Percentiles rank a stretch among this genome's conserved stretches.
Conservation (phyloP, 805 yeast species). For the Hanseniaspora hatyaiensis region DNA sequence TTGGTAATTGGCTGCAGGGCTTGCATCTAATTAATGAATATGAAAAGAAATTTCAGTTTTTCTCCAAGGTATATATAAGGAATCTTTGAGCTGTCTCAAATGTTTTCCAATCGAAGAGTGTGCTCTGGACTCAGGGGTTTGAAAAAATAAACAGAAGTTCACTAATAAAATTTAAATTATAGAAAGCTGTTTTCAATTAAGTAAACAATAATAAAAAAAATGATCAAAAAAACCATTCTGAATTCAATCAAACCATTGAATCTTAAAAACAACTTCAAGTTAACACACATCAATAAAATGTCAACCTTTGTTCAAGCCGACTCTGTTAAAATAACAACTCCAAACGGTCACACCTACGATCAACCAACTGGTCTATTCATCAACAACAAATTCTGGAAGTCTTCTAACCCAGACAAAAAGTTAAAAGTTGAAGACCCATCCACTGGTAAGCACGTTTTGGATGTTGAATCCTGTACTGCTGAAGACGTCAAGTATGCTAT, state of each 20-base stretch:
- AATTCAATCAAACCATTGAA: conserved; percentile 6
- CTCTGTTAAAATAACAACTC: conserved; percentile 40
- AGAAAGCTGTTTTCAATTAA: too few relatives aligned
- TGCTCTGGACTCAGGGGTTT: too few relatives aligned
- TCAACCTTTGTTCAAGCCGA: conserved; percentile 21
- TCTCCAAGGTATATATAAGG: too few relatives aligned
- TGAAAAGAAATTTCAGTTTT: too few relatives aligned
- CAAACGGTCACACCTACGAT: conserved; percentile 53
- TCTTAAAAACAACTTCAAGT: background rate
- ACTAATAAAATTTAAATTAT: too few relatives aligned
- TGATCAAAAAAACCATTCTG: background rate
- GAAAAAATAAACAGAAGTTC: too few relatives aligned
- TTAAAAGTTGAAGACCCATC: conserved; percentile 46
- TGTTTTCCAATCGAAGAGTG: too few relatives aligned
- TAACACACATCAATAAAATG: conserved; percentile 4
- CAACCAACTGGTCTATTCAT: conserved; percentile 88
- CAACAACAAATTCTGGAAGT: conserved; percentile 61
- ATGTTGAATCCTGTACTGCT: conserved; percentile 46
- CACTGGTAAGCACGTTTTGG: conserved; percentile 49
- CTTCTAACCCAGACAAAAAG: conserved; percentile 43
- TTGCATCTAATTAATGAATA: too few relatives aligned
- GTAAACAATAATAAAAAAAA: too few relatives aligned
- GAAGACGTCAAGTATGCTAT: conserved; percentile 64
- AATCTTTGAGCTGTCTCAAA: too few relatives aligned
- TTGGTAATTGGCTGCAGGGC: too few relatives aligned